Evolutionary conservation across 2,329 filamentous ascomycete species (phyloP), one percentile per base, ranked within the genome.

Genomic region (Penicillium sp.): DNA sequence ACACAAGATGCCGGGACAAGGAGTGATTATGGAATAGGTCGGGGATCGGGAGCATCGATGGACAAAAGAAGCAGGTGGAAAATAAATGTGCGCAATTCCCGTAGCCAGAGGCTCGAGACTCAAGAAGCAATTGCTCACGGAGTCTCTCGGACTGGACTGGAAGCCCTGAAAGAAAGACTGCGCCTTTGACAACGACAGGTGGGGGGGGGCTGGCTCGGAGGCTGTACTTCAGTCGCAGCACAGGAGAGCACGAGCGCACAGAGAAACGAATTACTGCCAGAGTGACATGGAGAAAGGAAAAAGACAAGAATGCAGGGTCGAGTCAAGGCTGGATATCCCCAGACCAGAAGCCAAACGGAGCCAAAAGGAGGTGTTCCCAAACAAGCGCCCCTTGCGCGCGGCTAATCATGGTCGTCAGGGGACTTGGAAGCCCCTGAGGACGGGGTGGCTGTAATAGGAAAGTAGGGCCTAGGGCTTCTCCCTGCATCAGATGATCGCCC

Each of bases 381-480:
- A 59, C 59, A 65, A 60, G 60, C 63, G 63, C 63, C 54, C 57
- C 60, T 64, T 61, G 55, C 60, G 61, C 62, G 63, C 62, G 63
- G 52, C 53, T 65, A 57, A 36, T 36, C 37, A 45, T 19, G 31
- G 39, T 11, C 15, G 28, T 6, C 4, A 6, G 25, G 21, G 21
- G 11, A 7, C 11, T n/a, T n/a, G n/a, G 7, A 3, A 13, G 13
- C 36, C 36, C 36, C 36, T 39, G 36, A 39, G 20, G 33, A 20
- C 16, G 17, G 7, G 9, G n/a, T 16, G 19, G 15, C 11, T 7
- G 2, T 23, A 23, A 19, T 2, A 21, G 34, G 9, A 14, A 27
- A 11, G 4, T 39, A 39, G 37, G 37, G 37, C 31, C 34, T 33
- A 40, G 37, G 37, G 33, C 23, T 15, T n/a, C 26, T 19, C 18